A percentile compares a stretch with the other conserved stretches of the same genome.
Conservation (phyloP, 2,329 filamentous ascomycete genomes). For the Diaporthe caulivora region DNA sequence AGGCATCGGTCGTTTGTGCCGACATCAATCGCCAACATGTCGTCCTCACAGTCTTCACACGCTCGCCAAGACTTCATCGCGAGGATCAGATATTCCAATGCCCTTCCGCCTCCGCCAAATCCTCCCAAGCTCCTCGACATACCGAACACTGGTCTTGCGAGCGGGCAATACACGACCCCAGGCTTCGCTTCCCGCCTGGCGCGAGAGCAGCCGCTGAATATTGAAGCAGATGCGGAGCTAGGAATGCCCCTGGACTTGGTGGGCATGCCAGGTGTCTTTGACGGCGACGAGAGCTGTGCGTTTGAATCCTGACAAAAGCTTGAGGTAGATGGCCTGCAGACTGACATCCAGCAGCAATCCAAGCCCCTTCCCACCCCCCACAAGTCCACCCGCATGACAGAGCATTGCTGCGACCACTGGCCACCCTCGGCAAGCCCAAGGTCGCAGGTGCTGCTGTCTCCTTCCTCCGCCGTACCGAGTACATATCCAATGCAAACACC, state of each 20-base stretch:
- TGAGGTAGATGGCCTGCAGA: neutral
- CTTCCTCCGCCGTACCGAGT: constrained; percentile 95
- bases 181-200: constrained; percentile 90
- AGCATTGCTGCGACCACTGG: constrained; percentile 83
- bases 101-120: constrained; percentile 91
- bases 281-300: constrained; percentile 93
- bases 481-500: constrained; percentile 72
- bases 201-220: constrained; percentile 92
- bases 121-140: constrained; percentile 98
- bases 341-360: constrained; percentile 73
- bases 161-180: constrained; percentile 89
- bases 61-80: constrained; percentile 96
- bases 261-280: constrained; percentile 93
- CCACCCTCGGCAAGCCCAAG: constrained; percentile 87
- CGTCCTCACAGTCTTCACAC: constrained; percentile 56
- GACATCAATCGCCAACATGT: constrained; percentile 47
- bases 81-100: constrained; percentile 94
- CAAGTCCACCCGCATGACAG: constrained; percentile 86
- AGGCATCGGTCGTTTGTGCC: neutral
- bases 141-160: constrained; percentile 89
- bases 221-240: constrained; percentile 96
- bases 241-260: constrained; percentile 98
- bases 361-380: constrained; percentile 79
- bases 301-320: constrained; percentile 39
- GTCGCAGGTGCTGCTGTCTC: constrained; percentile 83